phyloP scores from a whole-genome alignment of 257 asterid genomes.

The Fraxinus excelsior region DNA sequence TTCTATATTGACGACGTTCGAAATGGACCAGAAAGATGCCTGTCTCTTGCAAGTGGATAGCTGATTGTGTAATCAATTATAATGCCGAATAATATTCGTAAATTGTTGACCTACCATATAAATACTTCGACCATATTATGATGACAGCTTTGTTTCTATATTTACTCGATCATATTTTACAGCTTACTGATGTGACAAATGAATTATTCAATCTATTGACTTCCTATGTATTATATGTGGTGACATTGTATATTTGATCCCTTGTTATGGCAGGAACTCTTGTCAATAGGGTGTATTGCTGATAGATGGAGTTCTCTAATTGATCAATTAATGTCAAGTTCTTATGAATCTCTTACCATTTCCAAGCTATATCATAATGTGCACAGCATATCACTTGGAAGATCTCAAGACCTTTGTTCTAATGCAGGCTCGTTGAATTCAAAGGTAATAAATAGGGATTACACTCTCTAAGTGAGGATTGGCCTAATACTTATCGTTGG shows the following conservation, averaged over 20 bases:
- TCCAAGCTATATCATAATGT: constrained; percentile 57
- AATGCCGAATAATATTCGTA: neutral
- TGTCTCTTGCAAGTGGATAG: neutral
- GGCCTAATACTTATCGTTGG: too few relatives aligned
- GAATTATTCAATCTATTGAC: neutral
- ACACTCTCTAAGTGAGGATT: constrained; percentile 6
- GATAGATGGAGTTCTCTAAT: constrained; percentile 58
- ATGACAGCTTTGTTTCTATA: neutral
- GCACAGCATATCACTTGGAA: constrained; percentile 37
- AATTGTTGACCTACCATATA: neutral
- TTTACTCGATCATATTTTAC: neutral
- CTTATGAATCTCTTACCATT: constrained; percentile 43
- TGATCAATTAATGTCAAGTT: constrained; percentile 53
- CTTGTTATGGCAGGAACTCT: constrained; percentile 58
- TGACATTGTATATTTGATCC: constrained; percentile 4
- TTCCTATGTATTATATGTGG: neutral
- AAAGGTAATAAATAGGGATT: constrained; percentile 45
- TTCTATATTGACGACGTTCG: neutral
- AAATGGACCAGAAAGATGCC: neutral
- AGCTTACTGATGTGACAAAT: neutral
- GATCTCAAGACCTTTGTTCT: constrained; percentile 30
- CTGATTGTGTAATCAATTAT: neutral
- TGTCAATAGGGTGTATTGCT: constrained; percentile 61
- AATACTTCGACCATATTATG: too few relatives aligned
- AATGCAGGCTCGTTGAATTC: constrained; percentile 40